Percentiles rank a stretch among this genome's conserved stretches.
phyloP scores from a whole-genome alignment of 2,329 filamentous ascomycete genomes.

The Colletotrichum zoysiae region DNA sequence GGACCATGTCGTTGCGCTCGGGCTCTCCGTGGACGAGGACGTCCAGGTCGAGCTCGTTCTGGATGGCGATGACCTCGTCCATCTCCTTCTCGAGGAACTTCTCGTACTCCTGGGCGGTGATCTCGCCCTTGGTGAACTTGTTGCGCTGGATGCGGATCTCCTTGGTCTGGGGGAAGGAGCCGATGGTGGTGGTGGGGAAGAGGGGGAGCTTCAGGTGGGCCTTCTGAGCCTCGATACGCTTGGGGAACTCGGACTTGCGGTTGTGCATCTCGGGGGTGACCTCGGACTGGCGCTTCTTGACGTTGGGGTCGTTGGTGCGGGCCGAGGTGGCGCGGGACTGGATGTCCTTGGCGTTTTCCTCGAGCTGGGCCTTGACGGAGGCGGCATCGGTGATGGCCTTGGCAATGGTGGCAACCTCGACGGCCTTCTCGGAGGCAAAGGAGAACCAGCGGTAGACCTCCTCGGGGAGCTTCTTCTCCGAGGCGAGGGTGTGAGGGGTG shows the following conservation, averaged over 20 bases:
- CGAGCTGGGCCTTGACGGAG: slow-evolving; percentile 86
- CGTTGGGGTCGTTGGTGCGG: slow-evolving; percentile 95
- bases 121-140: slow-evolving; percentile 99
- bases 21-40: slow-evolving; percentile 99
- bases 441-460: slow-evolving; percentile 84
- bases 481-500: slow-evolving; percentile 96
- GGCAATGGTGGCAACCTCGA: slow-evolving; percentile 91
- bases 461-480: slow-evolving; percentile 97
- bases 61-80: slow-evolving; percentile 91
- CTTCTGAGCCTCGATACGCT: slow-evolving; percentile 89
- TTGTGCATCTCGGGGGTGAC: slow-evolving; percentile 88
- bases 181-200: slow-evolving; percentile 99
- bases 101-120: slow-evolving; percentile 92
- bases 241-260: slow-evolving; percentile 90
- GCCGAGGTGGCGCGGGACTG: slow-evolving; percentile 90
- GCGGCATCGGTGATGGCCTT: slow-evolving; percentile 97
- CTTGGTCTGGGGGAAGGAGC: slow-evolving; percentile 99
- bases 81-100: slow-evolving; percentile 99
- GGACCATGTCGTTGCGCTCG: slow-evolving; percentile 99
- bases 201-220: slow-evolving; percentile 92
- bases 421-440: slow-evolving; percentile 94
- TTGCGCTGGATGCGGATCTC: slow-evolving; percentile 97
- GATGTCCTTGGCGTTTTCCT: slow-evolving; percentile 96
- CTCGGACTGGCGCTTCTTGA: slow-evolving; percentile 95
- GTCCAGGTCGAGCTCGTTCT: slow-evolving; percentile 97